Evolutionary conservation across 1,139 yeast species (phyloP).

Genomic region (Yamadazyma aaseri): DNA sequence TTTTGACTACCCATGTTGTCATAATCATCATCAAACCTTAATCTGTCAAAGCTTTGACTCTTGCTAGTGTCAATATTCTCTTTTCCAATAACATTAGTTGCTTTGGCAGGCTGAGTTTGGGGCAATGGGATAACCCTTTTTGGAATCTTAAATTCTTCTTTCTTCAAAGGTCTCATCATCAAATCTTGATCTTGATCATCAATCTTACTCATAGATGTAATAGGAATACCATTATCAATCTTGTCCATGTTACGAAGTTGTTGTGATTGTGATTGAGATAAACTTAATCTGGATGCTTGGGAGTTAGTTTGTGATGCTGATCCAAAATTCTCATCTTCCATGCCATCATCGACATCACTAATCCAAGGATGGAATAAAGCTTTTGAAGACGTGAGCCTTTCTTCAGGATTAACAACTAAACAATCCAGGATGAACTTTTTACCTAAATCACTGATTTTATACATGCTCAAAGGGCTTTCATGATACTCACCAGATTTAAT

Average conservation of each 20-base stretch:
- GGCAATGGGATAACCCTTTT: constrained; percentile 44
- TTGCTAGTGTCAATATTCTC: not conserved
- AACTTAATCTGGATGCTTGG: constrained; percentile 40
- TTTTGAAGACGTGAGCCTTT: constrained; percentile 66
- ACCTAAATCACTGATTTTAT: constrained; percentile 61
- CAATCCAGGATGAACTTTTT: constrained; percentile 67
- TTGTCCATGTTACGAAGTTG: constrained; percentile 43
- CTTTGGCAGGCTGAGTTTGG: constrained; percentile 33
- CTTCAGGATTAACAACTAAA: constrained; percentile 70
- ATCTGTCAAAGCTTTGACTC: constrained; percentile 1
- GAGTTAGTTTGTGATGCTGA: constrained; percentile 5
- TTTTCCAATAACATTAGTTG: constrained; percentile 1
- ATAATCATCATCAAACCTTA: constrained; percentile 1
- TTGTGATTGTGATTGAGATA: constrained; percentile 72
- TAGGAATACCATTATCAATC: constrained; percentile 40
- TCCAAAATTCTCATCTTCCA: constrained; percentile 7
- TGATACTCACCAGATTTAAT: constrained; percentile 79
- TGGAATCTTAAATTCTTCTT: constrained; percentile 42
- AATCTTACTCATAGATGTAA: constrained; percentile 41
- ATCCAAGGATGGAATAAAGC: constrained; percentile 78
- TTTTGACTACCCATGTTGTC: constrained; percentile 1
- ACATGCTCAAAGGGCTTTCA: constrained; percentile 71
- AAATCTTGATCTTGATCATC: constrained; percentile 41
- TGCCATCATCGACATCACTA: constrained; percentile 27
- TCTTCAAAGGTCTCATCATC: constrained; percentile 44